Evolutionary conservation across 2,329 filamentous ascomycete genomes (phyloP).

Genomic region (Hypoxylon sp.): DNA sequence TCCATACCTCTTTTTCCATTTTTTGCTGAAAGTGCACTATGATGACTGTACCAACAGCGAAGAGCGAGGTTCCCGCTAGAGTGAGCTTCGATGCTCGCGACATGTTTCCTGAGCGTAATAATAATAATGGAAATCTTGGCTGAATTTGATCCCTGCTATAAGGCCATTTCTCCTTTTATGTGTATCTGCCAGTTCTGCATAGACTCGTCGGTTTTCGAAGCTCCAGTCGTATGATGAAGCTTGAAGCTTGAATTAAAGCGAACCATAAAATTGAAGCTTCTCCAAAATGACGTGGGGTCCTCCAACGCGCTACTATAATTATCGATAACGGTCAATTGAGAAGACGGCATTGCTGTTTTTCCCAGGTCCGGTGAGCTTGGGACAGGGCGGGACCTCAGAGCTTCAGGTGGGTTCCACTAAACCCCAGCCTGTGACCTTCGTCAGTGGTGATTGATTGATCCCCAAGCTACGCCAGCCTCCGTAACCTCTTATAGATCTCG

Average conservation of each 20-base stretch:
- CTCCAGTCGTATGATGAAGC: not conserved
- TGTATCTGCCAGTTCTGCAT: too few species aligned
- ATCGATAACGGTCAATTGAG: constrained; percentile 37
- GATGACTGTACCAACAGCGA: constrained; percentile 81
- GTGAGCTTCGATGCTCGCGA: constrained; percentile 92
- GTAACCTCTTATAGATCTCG: constrained; percentile 10
- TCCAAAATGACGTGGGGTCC: constrained; percentile 36
- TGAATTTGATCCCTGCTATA: constrained; percentile 11
- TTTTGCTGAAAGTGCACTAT: constrained; percentile 93
- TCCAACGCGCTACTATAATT: not conserved
- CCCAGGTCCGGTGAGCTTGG: constrained; percentile 31
- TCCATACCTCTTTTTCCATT: constrained; percentile 80
- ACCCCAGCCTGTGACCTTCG: constrained; percentile 30
- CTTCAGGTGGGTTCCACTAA: constrained; percentile 15
- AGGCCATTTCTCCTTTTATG: constrained; percentile 10
- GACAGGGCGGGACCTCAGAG: not conserved
- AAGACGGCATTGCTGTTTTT: constrained; percentile 40
- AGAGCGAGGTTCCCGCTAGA: constrained; percentile 81
- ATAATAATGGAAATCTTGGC: not conserved
- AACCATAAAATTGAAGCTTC: constrained; percentile 23
- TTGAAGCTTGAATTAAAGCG: constrained; percentile 14
- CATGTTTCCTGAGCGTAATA: constrained; percentile 68
- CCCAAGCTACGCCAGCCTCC: constrained; percentile 7
- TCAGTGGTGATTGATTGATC: constrained; percentile 31
- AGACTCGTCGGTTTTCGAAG: not conserved